Base-by-base conservation (phyloP, 2,329 filamentous ascomycete species). In the Daldinia sp. region DNA sequence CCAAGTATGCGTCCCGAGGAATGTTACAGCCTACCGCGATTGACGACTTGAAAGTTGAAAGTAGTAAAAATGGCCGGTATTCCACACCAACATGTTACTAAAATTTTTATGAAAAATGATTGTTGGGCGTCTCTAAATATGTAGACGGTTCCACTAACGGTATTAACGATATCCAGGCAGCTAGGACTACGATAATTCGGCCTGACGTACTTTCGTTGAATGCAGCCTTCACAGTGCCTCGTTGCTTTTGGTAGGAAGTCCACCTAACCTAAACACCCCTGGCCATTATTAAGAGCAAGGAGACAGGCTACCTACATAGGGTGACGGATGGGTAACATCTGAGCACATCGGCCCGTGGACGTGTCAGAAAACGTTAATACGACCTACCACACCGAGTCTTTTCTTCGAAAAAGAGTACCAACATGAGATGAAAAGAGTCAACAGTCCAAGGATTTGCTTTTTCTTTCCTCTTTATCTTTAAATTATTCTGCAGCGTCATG, bases 311-410 rank as follows among this genome's bases (percentile, higher is more conserved):
- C 30, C 55, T 56, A 60, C 54, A 60, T 63, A 60, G 33, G 12
- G 44, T 50, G 59, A 63, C 65, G 54, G 64, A 68, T 68, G 61
- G 65, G 68, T 70, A 50, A 42, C 58, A 68, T 70, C 59, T 65
- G 56, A 58, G 35, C 65, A 30, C 68, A 69, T 71, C 68, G 68
- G 68, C 62, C 68, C 68, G 65, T 66, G 60, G 42, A 56, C 56
- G 58, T 67, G 68, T 57, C 66, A 67, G 65, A 64, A 66, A 67
- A 67, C 60, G 60, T 57, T 57, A 65, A 68, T 59, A 68, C 65
- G 37, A 68, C 68, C 46, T 68, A 57, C 55, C 56, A 53, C 61
- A 57, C 53, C 63, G 56, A 60, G 61, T 46, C 56, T 56, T 56
- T 18, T 39, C 63, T 42, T 56, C 37, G 28, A 68, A 68, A 48